Evolutionary conservation across 148 eudicot species (phyloP).

Genomic region (Heliosperma pusillum): DNA sequence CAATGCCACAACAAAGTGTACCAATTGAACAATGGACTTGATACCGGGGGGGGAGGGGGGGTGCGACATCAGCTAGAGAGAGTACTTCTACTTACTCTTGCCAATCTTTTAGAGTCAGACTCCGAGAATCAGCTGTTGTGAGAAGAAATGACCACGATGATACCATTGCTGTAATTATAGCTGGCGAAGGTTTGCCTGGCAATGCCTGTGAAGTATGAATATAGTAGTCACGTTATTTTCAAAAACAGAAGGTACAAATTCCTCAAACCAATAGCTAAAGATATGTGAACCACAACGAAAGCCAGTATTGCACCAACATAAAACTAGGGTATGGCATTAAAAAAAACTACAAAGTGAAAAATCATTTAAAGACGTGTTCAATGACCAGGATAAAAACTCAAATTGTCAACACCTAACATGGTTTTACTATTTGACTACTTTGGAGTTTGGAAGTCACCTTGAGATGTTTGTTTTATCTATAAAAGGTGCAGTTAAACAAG

Average conservation of each 20-base stretch:
- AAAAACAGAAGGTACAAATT: not conserved
- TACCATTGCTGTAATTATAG: conserved; percentile 62
- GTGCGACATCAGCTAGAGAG: too few species aligned
- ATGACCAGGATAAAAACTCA: not conserved
- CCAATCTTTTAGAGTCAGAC: conserved; percentile 59
- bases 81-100: conserved; percentile 56
- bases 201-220: conserved; percentile 51
- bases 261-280: not conserved
- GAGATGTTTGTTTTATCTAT: not conserved
- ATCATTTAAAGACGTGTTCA: not conserved
- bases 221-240: conserved; percentile 1
- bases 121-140: conserved; percentile 56
- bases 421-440: not conserved
- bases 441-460: not conserved
- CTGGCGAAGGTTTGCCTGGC: conserved; percentile 60
- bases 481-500: not conserved
- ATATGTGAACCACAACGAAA: not conserved
- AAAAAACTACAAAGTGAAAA: not conserved
- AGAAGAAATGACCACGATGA: conserved; percentile 95
- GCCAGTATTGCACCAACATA: conserved; percentile 2
- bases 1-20: not conserved
- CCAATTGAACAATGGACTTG: not conserved
- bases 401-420: not conserved
- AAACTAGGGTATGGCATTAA: not conserved
- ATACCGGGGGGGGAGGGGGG: too few species aligned